Percentiles rank a stretch among this genome's conserved stretches.
Evolutionary conservation across 2,329 filamentous ascomycete species (phyloP).

Genomic region (Colletotrichum spinosum): DNA sequence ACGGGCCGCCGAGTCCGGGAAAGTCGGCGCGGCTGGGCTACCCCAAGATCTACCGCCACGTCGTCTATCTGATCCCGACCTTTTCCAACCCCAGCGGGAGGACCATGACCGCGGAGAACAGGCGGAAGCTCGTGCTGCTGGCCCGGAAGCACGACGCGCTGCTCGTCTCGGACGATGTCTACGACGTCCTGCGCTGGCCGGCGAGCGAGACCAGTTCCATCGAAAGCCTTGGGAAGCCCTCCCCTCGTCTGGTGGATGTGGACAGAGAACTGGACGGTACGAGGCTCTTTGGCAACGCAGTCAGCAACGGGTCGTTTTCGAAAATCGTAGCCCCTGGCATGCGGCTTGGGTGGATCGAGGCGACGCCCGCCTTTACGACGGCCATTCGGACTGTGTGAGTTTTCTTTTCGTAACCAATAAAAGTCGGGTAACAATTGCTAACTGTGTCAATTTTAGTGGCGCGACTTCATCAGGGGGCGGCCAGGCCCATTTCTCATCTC

Average conservation of each 20-base stretch:
- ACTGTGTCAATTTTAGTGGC: conserved; percentile 55
- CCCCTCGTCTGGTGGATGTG: conserved; percentile 84
- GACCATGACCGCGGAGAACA: conserved; percentile 79
- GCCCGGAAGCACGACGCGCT: conserved; percentile 84
- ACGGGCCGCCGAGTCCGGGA: background rate
- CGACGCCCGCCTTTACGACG: conserved; percentile 63
- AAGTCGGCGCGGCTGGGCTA: conserved; percentile 45
- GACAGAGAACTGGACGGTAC: conserved; percentile 63
- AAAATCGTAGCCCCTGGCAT: conserved; percentile 87
- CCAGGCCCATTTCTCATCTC: conserved; percentile 13
- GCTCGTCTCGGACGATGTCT: conserved; percentile 89
- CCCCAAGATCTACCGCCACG: conserved; percentile 83
- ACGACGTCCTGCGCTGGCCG: conserved; percentile 89
- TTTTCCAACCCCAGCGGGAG: conserved; percentile 90
- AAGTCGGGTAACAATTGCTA: background rate
- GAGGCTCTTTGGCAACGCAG: conserved; percentile 80
- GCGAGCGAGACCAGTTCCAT: conserved; percentile 25
- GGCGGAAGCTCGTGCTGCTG: conserved; percentile 75
- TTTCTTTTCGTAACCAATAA: background rate
- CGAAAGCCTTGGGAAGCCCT: conserved; percentile 55
- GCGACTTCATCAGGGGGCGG: conserved; percentile 52
- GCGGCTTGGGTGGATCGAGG: conserved; percentile 88
- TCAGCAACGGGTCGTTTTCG: conserved; percentile 92
- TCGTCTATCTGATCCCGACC: conserved; percentile 90
- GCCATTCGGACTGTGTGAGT: conserved; percentile 65